These are phyloP conservation scores for Penicillium olsonii DNA, from an alignment of 2,329 filamentous ascomycete species.

Conservation along the genomic window DNA sequence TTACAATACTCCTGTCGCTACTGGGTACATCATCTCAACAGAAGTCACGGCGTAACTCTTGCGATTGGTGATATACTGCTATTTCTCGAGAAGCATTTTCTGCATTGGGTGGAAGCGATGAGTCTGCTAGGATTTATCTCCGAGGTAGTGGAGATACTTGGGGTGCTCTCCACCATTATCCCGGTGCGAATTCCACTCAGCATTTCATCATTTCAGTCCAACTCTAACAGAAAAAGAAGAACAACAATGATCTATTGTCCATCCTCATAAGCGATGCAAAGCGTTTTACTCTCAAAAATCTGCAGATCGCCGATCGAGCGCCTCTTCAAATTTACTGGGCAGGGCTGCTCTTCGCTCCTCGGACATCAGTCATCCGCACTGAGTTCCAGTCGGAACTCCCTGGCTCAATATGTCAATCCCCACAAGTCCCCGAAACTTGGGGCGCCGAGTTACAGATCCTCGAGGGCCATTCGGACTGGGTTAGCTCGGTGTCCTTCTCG, in stretches of 20 bases:
- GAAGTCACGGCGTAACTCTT: not conserved
- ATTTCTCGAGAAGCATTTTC: slow-evolving; percentile 7
- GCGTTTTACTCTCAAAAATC: slow-evolving; percentile 1
- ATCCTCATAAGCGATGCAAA: slow-evolving; percentile 1
- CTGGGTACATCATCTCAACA: slow-evolving; percentile 13
- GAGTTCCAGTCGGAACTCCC: too few relatives aligned
- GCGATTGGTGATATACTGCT: not conserved
- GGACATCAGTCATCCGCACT: too few relatives aligned
- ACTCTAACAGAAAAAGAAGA: not conserved
- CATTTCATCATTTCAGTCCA: too few relatives aligned
- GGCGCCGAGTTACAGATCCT: slow-evolving; percentile 20
- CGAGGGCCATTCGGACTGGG: slow-evolving; percentile 15
- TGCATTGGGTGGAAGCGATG: slow-evolving; percentile 12
- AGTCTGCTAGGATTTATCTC: slow-evolving; percentile 3
- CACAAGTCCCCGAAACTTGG: slow-evolving; percentile 12
- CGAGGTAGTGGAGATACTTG: not conserved
- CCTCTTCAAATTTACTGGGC: slow-evolving; percentile 1
- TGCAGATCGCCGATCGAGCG: not conserved
- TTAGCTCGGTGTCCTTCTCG: slow-evolving; percentile 27
- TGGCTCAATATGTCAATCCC: not conserved
- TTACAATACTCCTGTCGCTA: slow-evolving; percentile 13
- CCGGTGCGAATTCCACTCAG: too few relatives aligned
- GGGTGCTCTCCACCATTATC: not conserved
- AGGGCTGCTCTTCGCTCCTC: not conserved
- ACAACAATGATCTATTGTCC: not conserved